Evolutionary conservation across 768 basidiomycete genomes (phyloP).

Genomic region (Clitopilus passeckerianus): DNA sequence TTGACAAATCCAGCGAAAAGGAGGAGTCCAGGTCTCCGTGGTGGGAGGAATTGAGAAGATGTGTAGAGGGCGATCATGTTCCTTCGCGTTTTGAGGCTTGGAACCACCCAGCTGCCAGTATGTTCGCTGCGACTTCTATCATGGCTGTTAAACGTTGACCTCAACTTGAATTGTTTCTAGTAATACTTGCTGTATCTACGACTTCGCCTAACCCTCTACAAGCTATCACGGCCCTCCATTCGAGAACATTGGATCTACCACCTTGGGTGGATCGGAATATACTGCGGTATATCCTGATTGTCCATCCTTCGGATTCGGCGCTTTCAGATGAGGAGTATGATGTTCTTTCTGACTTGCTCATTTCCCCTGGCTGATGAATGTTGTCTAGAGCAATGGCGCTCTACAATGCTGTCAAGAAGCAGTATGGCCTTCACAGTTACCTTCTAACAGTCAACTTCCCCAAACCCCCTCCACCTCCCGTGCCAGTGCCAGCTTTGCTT

Average conservation of each 20-base stretch:
- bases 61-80: conserved; percentile 71
- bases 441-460: conserved; percentile 62
- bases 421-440: conserved; percentile 75
- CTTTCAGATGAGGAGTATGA: conserved; percentile 80
- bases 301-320: conserved; percentile 66
- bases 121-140: conserved; percentile 25
- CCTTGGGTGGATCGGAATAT: conserved; percentile 75
- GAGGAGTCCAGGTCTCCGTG: conserved; percentile 57
- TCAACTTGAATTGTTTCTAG: conserved; percentile 32
- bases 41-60: conserved; percentile 83
- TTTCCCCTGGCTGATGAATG: background rate
- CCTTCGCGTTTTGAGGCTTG: conserved; percentile 73
- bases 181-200: conserved; percentile 79
- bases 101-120: conserved; percentile 84
- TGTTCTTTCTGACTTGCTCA: background rate
- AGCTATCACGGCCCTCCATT: conserved; percentile 70
- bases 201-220: conserved; percentile 78
- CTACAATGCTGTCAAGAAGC: conserved; percentile 85
- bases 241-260: conserved; percentile 63
- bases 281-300: conserved; percentile 70
- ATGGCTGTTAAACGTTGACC: conserved; percentile 3
- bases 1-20: conserved; percentile 41
- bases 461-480: conserved; percentile 56
- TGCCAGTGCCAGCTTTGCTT: conserved; percentile 60
- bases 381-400: conserved; percentile 62